These are phyloP conservation scores for Fusarium falciforme DNA, from an alignment of 2,329 filamentous ascomycete species.

Conservation along the genomic window DNA sequence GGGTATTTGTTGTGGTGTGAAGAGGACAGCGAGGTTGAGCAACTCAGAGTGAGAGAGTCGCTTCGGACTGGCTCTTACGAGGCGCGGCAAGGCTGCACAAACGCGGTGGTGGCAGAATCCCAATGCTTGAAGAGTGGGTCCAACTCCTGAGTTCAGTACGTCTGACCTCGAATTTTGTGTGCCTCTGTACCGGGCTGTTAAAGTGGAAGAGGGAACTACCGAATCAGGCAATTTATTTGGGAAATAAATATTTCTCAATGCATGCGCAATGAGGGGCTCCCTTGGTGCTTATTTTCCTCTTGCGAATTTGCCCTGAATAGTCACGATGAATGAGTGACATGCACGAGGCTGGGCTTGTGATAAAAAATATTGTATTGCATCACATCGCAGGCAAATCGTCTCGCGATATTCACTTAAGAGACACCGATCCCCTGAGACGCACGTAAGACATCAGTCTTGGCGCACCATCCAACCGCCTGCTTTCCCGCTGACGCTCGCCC, in stretches of 20 bases:
- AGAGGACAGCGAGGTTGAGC: constrained; percentile 8
- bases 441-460: constrained; percentile 19
- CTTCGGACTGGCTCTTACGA: constrained; percentile 25
- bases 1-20: constrained; percentile 21
- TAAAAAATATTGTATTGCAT: constrained; percentile 12
- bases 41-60: constrained; percentile 9
- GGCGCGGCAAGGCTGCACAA: constrained; percentile 39
- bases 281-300: neutral
- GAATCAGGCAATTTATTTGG: neutral
- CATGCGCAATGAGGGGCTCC: neutral
- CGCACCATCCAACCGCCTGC: constrained; percentile 12
- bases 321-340: neutral
- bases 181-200: neutral
- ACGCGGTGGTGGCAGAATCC: constrained; percentile 32
- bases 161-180: neutral
- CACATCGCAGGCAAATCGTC: constrained; percentile 1
- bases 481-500: constrained; percentile 18
- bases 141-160: neutral
- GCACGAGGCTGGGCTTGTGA: constrained; percentile 17
- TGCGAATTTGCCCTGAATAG: neutral
- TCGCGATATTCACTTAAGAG: constrained; percentile 31
- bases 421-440: constrained; percentile 10
- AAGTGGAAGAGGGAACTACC: neutral
- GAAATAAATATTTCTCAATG: neutral
- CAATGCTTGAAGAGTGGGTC: constrained; percentile 15